Percentiles rank a stretch among this genome's conserved stretches.
These are phyloP conservation scores for Ehretia macrophylla DNA, from an alignment of 257 asterid species.

Conservation along the genomic window DNA sequence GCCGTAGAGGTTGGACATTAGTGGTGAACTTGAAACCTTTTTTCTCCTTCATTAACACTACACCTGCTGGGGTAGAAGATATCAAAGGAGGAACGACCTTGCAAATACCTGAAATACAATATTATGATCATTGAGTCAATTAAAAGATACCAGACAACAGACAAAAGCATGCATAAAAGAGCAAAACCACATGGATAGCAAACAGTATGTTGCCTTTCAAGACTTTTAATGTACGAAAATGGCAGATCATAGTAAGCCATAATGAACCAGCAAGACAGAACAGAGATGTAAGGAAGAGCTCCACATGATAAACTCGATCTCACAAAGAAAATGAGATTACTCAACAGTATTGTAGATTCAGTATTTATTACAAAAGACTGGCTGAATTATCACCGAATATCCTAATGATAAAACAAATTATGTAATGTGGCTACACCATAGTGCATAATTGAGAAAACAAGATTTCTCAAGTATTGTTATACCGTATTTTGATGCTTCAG, in stretches of 20 bases:
- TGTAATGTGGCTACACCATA: background rate
- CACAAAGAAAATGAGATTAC: too few species aligned
- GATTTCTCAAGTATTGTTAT: background rate
- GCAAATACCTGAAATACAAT: slow-evolving; percentile 35
- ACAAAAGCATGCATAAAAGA: too few species aligned
- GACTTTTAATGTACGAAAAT: too few species aligned
- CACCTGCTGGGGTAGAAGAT: slow-evolving; percentile 36
- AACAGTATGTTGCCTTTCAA: too few species aligned
- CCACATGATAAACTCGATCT: too few species aligned
- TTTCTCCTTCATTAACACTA: slow-evolving; percentile 28
- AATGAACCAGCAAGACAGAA: too few species aligned
- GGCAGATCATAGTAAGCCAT: too few species aligned
- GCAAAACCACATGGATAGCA: too few species aligned
- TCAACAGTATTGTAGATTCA: too few species aligned
- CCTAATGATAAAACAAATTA: too few species aligned
- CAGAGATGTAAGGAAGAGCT: too few species aligned
- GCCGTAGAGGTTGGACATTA: slow-evolving; percentile 32
- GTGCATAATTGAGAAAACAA: background rate
- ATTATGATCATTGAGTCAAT: background rate
- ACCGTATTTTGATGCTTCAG: slow-evolving; percentile 49
- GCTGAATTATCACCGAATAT: too few species aligned
- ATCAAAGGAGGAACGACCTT: slow-evolving; percentile 36
- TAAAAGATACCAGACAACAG: background rate
- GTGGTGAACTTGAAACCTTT: slow-evolving; percentile 33
- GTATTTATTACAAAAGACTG: background rate